Evolutionary conservation across 2,329 filamentous ascomycete genomes (phyloP).

Genomic region (Fusarium fracticaudum): DNA sequence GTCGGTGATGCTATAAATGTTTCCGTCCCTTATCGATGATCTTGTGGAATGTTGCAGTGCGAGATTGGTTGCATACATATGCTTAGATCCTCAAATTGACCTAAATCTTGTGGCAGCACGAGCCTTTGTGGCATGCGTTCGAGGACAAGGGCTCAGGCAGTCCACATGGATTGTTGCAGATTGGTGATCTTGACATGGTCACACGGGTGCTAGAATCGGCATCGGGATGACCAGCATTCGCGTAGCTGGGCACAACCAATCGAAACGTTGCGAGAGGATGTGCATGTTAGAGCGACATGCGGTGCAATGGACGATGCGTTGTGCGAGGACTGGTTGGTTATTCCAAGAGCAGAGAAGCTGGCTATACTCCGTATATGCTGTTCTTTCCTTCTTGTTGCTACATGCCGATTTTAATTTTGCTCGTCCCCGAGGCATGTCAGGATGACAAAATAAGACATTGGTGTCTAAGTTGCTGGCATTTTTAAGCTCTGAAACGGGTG

Average conservation of each 20-base stretch:
- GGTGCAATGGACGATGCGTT: neutral
- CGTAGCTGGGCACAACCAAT: slow-evolving; percentile 4
- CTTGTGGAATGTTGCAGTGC: slow-evolving; percentile 14
- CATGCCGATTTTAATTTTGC: neutral
- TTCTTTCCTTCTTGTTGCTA: neutral
- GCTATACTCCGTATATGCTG: neutral
- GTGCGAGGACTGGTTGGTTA: neutral
- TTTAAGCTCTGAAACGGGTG: neutral
- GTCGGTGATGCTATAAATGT: neutral
- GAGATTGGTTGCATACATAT: slow-evolving; percentile 16
- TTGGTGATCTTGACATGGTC: slow-evolving; percentile 32
- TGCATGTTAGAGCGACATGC: neutral
- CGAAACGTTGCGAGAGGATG: neutral
- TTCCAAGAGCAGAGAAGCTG: neutral
- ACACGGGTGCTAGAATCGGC: slow-evolving; percentile 22
- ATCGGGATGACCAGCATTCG: slow-evolving; percentile 7
- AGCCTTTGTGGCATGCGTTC: slow-evolving; percentile 22
- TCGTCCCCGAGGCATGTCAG: neutral
- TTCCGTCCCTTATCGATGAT: slow-evolving; percentile 16
- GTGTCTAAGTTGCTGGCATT: neutral
- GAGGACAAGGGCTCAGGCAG: slow-evolving; percentile 16
- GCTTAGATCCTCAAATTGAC: slow-evolving; percentile 13
- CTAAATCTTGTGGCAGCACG: slow-evolving; percentile 25
- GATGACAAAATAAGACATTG: neutral
- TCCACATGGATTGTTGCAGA: slow-evolving; percentile 20